A percentile compares a stretch with the other conserved stretches of the same genome.
Evolutionary conservation across 1,284 basidiomycete species (phyloP).

Genomic region (Wallemia mellicola): DNA sequence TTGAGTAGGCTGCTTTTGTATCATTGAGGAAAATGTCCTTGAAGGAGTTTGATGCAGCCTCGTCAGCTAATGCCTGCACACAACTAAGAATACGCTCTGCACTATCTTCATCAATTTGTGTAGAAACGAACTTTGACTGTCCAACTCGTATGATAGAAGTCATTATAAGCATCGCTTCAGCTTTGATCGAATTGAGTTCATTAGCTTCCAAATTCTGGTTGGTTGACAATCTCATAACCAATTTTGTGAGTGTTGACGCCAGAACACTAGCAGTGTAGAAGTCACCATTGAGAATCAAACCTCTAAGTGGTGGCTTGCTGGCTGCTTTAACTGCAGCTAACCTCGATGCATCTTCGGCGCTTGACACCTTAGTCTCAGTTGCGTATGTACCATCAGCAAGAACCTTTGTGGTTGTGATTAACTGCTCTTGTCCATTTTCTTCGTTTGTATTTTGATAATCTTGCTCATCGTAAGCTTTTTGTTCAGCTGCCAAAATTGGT

Average conservation of each 20-base stretch:
- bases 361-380: constrained; percentile 68
- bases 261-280: constrained; percentile 88
- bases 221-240: constrained; percentile 40
- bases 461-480: constrained; percentile 25
- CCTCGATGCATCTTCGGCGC: constrained; percentile 31
- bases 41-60: constrained; percentile 30
- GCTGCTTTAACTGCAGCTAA: constrained; percentile 57
- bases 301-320: constrained; percentile 63
- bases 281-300: constrained; percentile 72
- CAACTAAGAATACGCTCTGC: constrained; percentile 90
- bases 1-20: constrained; percentile 72
- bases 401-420: constrained; percentile 27
- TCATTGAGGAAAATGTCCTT: constrained; percentile 73
- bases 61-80: constrained; percentile 50
- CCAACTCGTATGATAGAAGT: constrained; percentile 85
- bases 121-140: constrained; percentile 75
- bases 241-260: constrained; percentile 63
- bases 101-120: constrained; percentile 91
- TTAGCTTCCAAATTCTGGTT: neutral
- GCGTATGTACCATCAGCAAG: constrained; percentile 94
- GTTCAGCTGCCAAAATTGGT: constrained; percentile 74
- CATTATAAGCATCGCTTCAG: constrained; percentile 87
- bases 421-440: constrained; percentile 12
- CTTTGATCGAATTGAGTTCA: neutral
- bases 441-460: constrained; percentile 15